Conservation (phyloP, 805 yeast species). For the Monosporozyma servazzii region DNA sequence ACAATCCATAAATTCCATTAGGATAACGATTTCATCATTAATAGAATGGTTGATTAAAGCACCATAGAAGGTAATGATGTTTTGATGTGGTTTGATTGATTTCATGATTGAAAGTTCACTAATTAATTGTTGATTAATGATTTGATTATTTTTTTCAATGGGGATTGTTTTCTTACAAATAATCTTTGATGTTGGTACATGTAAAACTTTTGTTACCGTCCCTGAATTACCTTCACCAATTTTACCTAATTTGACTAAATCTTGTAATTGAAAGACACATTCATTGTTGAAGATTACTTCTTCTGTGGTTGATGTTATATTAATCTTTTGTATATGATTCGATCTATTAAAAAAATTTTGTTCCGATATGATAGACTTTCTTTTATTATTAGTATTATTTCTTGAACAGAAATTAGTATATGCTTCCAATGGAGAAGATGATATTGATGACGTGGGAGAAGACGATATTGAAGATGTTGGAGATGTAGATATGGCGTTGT, state of each 20-base stretch:
- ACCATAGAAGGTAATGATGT: slow-evolving; percentile 84
- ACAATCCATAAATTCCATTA: slow-evolving; percentile 95
- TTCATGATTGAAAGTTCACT: slow-evolving; percentile 86
- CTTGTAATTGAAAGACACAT: slow-evolving; percentile 41
- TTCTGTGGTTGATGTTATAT: not conserved
- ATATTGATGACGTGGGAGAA: not conserved
- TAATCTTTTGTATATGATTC: not conserved
- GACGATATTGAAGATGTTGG: not conserved
- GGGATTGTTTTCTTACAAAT: slow-evolving; percentile 89
- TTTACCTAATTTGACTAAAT: slow-evolving; percentile 62
- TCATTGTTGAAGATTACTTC: slow-evolving; percentile 4
- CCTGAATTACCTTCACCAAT: slow-evolving; percentile 95
- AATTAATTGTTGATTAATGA: slow-evolving; percentile 49
- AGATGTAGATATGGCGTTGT: not conserved
- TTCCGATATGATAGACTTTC: not conserved
- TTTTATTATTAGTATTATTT: not conserved
- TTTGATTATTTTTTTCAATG: slow-evolving; percentile 59
- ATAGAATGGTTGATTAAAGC: slow-evolving; percentile 55
- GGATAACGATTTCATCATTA: slow-evolving; percentile 64
- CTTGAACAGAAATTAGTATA: not conserved
- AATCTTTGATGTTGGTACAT: slow-evolving; percentile 75
- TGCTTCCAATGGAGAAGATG: not conserved
- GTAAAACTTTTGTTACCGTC: slow-evolving; percentile 78
- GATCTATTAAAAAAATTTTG: not conserved
- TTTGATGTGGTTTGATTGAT: slow-evolving; percentile 71